A percentile compares a stretch with the other conserved stretches of the same genome.
Evolutionary conservation across 148 eudicot genomes (phyloP).

Genomic region (Dianthus caryophyllus): DNA sequence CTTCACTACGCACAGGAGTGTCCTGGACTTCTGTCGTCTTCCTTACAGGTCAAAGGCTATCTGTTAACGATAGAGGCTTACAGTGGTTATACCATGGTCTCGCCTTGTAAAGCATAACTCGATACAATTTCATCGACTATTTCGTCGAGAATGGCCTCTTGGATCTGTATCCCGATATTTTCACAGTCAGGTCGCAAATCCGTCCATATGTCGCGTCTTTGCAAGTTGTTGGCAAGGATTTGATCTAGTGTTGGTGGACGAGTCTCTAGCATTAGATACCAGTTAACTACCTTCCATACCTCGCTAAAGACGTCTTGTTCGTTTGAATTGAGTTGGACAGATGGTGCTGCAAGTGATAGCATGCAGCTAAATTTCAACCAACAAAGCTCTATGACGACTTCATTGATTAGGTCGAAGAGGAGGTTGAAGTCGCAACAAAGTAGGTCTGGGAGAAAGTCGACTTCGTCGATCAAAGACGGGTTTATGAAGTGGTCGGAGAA

Average conservation of each 20-base stretch:
- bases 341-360: slow-evolving; percentile 37
- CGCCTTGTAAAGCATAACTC: slow-evolving; percentile 15
- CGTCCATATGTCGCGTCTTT: slow-evolving; percentile 47
- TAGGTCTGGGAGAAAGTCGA: slow-evolving; percentile 64
- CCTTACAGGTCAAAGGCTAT: background rate
- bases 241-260: slow-evolving; percentile 49
- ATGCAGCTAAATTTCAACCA: slow-evolving; percentile 45
- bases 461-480: slow-evolving; percentile 71
- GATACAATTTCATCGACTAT: slow-evolving; percentile 49
- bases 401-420: slow-evolving; percentile 76
- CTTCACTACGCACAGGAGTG: background rate
- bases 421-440: slow-evolving; percentile 69
- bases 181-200: slow-evolving; percentile 43
- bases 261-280: slow-evolving; percentile 39
- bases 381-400: slow-evolving; percentile 58
- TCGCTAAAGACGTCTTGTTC: slow-evolving; percentile 57
- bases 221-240: slow-evolving; percentile 47
- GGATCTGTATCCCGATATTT: slow-evolving; percentile 45
- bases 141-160: slow-evolving; percentile 56
- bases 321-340: slow-evolving; percentile 35
- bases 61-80: no score
- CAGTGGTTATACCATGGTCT: background rate
- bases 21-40: background rate
- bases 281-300: slow-evolving; percentile 66
- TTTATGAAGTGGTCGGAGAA: slow-evolving; percentile 60